Evolutionary conservation across 768 basidiomycete genomes (phyloP).

Genomic region (Kwoniella heveanensis): DNA sequence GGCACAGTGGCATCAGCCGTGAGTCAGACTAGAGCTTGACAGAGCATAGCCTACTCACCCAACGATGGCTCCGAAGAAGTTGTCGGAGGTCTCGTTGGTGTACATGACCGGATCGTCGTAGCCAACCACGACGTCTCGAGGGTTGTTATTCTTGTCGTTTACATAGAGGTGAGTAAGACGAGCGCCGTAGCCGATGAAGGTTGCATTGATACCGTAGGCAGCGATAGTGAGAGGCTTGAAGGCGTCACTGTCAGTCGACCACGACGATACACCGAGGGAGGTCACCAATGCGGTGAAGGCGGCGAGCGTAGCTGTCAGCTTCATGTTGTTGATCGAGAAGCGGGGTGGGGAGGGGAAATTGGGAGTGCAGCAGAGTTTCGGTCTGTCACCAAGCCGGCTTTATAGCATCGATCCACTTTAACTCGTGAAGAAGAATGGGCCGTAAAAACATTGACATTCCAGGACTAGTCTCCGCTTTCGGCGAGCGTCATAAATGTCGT

Average conservation of each 20-base stretch:
- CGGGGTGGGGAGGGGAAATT: too few relatives aligned
- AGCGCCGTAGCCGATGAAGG: slow-evolving; percentile 65
- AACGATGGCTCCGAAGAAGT: slow-evolving; percentile 36
- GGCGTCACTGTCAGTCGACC: slow-evolving; percentile 17
- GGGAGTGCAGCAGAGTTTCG: background rate
- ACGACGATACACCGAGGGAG: background rate
- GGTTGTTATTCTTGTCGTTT: slow-evolving; percentile 61
- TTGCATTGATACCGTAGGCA: slow-evolving; percentile 59
- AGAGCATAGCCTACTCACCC: slow-evolving; percentile 30
- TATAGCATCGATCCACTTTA: too few relatives aligned
- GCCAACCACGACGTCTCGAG: slow-evolving; percentile 64
- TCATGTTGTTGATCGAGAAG: background rate
- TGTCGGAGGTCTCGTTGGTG: slow-evolving; percentile 26
- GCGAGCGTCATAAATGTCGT: too few relatives aligned
- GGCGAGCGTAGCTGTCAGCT: background rate
- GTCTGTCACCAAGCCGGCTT: too few relatives aligned
- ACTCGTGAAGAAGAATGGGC: too few relatives aligned
- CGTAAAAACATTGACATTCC: too few relatives aligned
- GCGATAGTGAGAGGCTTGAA: slow-evolving; percentile 34
- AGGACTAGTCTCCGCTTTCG: too few relatives aligned
- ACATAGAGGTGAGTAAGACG: slow-evolving; percentile 65
- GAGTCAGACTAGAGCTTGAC: too few relatives aligned
- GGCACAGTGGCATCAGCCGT: slow-evolving; percentile 24
- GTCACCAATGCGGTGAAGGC: background rate
- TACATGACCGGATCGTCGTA: slow-evolving; percentile 63